phyloP scores from a whole-genome alignment of 1,284 basidiomycete genomes.

The Trametes polyzona region DNA sequence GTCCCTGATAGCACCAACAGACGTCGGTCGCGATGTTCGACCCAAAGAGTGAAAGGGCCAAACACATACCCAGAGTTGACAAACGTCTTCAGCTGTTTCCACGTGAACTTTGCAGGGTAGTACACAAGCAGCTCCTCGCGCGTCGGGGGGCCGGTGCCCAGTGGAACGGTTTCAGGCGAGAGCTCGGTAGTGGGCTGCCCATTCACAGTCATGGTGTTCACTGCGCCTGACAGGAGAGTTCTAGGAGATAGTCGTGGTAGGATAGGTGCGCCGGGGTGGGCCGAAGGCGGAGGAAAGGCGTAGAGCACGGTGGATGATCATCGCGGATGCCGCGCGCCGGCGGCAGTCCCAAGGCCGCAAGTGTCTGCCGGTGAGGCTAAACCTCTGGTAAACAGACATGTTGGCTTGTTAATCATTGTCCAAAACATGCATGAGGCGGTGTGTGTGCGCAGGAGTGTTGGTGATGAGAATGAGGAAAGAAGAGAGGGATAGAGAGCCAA shows the following conservation, averaged over 20 bases:
- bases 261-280: not conserved
- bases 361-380: too few species aligned
- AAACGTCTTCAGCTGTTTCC: slow-evolving; percentile 74
- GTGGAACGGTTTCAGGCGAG: slow-evolving; percentile 37
- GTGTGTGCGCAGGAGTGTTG: too few species aligned
- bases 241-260: not conserved
- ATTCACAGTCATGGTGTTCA: slow-evolving; percentile 10
- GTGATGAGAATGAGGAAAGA: too few species aligned
- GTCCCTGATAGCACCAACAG: slow-evolving; percentile 52
- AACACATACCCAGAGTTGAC: slow-evolving; percentile 68
- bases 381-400: too few species aligned
- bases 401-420: too few species aligned
- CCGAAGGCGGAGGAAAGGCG: not conserved
- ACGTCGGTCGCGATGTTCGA: not conserved
- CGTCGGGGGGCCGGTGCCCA: slow-evolving; percentile 65
- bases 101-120: slow-evolving; percentile 77
- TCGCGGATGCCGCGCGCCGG: too few species aligned
- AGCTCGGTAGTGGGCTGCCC: slow-evolving; percentile 1
- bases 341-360: too few species aligned
- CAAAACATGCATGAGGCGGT: too few species aligned
- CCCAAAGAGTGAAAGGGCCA: not conserved
- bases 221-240: not conserved
- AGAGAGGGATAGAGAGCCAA: too few species aligned
- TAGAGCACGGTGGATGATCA: too few species aligned
- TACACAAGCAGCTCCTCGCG: slow-evolving; percentile 63